phyloP scores from a whole-genome alignment of 495 filamentous ascomycete genomes.

The Baudoinia panamericana region DNA sequence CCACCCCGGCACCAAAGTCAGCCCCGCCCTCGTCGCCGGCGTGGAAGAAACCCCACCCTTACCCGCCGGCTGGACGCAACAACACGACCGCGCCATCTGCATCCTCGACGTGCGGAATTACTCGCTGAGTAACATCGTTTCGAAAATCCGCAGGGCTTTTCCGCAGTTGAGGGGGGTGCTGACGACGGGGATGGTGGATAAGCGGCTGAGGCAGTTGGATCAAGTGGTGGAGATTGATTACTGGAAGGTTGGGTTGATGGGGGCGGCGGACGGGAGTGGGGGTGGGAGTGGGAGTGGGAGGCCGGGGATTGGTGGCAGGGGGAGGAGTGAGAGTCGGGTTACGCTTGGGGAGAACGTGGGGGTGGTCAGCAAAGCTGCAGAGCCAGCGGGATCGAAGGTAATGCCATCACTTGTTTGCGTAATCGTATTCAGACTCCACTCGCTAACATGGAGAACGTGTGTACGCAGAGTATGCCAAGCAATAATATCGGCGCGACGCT shows the following conservation, averaged over 20 bases:
- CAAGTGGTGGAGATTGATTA: conserved; percentile 18
- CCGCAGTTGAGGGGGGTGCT: conserved; percentile 8
- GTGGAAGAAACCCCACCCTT: conserved; percentile 13
- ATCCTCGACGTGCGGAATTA: conserved; percentile 12
- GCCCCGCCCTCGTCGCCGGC: conserved; percentile 1
- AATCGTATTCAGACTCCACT: too few relatives aligned
- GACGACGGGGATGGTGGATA: conserved; percentile 17
- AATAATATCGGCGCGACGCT: too few relatives aligned
- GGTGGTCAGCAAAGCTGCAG: too few relatives aligned
- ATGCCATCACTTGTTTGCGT: too few relatives aligned
- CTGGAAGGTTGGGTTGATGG: conserved; percentile 10
- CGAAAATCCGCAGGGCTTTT: conserved; percentile 10
- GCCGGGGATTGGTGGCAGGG: too few relatives aligned
- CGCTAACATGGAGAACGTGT: too few relatives aligned
- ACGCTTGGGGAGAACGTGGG: too few relatives aligned
- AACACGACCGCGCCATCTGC: conserved; percentile 21
- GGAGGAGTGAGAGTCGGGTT: too few relatives aligned
- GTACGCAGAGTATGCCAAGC: too few relatives aligned
- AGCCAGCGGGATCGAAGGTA: too few relatives aligned
- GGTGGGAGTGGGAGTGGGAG: neutral
- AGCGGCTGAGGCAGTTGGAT: conserved; percentile 17
- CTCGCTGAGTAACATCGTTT: conserved; percentile 6
- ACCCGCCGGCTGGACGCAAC: conserved; percentile 7
- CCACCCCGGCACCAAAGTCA: neutral
- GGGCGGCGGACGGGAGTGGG: too few relatives aligned